Evolutionary conservation across 768 basidiomycete genomes (phyloP), one percentile per base, ranked within the genome.

Genomic region (Hydnum rufescens): DNA sequence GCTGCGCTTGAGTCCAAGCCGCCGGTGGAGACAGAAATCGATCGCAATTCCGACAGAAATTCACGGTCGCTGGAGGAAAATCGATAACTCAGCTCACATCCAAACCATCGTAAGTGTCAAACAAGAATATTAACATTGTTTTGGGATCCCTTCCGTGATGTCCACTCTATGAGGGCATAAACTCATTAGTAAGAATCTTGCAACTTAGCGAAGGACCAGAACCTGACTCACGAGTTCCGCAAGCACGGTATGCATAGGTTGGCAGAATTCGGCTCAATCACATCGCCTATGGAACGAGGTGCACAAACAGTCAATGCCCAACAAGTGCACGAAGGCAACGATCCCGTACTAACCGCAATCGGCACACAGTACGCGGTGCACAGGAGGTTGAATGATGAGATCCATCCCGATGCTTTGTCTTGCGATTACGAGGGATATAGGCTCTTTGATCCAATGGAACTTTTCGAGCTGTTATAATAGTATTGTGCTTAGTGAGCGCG

Each of bases 111-210:
- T 22, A 49, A 28, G 25, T 32, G 1, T 13, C 44, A 47, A 13
- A 25, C 25, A 26, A 5, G 5, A 28, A 22, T 28, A 50, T 51
- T 50, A 25, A 82, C 84, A 78, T 76, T 87, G 86, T 63, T 90
- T 96, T 4, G 92, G 93, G 51, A 97, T 97, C 13, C 89, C 90
- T 63, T 97, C 93, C 0, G 92, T 97, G 63, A 99, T 93, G 64
- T 99, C 95, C 55, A 97, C 79, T 4, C 85, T 88, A 60, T 3
- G 36, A 8, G 8, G 8, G 13, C 26, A 28, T 39, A 28, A 47
- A 47, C 26, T 47, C 26, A 26, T 47, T 23, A 44, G 28, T 32
- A 56, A 25, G 3, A 44, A n/a, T n/a, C 49, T 34, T 34, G 52
- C 42, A 42, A 13, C 0, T 18, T 25, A 1, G 47, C 51, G 8